These are phyloP conservation scores for Aspergillus thermomutatus DNA, from an alignment of 2,329 filamentous ascomycete species.

Conservation along the genomic window DNA sequence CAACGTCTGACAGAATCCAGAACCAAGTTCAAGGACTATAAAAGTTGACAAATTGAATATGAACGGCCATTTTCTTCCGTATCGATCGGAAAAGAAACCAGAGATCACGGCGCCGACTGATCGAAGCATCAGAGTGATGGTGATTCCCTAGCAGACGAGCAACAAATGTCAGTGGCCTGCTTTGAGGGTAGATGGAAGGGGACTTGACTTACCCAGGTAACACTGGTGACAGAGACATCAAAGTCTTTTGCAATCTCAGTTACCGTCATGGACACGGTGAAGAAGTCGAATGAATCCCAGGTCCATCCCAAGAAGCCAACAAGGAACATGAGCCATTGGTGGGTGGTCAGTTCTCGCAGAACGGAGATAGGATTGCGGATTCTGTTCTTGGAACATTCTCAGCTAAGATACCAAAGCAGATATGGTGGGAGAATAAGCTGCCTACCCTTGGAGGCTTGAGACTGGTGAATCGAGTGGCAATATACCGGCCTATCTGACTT, in stretches of 20 bases:
- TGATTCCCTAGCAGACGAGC: no score
- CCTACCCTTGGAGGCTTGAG: neutral
- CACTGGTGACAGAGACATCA: neutral
- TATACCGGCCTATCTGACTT: neutral
- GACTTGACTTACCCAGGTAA: no score
- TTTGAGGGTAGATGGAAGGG: no score
- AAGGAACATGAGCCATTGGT: slow-evolving; percentile 54
- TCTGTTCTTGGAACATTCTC: neutral
- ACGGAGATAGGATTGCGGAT: neutral
- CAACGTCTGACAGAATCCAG: neutral
- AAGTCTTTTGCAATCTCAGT: neutral
- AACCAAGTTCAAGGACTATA: no score
- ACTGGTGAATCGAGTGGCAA: neutral
- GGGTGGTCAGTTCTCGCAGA: slow-evolving; percentile 40
- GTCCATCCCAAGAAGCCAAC: slow-evolving; percentile 43
- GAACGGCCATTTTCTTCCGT: no score
- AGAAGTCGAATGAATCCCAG: slow-evolving; percentile 66
- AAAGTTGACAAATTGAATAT: no score
- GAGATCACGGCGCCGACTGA: no score
- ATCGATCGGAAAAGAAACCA: no score
- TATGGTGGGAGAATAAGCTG: neutral
- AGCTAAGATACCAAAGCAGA: neutral
- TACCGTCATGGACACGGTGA: slow-evolving; percentile 52
- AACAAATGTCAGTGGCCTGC: no score
- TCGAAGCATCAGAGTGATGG: no score